Base-by-base conservation (phyloP, 2,329 filamentous ascomycete species). In the Penicillium sp. region DNA sequence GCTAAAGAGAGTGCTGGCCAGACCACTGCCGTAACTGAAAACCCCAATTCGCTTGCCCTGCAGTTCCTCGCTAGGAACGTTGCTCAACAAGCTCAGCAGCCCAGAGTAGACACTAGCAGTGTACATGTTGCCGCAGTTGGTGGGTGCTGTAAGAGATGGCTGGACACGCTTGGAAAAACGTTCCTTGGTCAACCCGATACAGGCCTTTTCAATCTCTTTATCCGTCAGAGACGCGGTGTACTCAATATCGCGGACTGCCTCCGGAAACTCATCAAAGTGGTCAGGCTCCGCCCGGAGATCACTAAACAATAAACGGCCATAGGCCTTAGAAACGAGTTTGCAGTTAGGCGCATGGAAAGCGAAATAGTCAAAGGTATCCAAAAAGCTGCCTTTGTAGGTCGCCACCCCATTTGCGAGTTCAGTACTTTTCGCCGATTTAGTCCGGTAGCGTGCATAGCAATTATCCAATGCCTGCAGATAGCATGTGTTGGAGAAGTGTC, bases 221-320 rank as follows among this genome's bases (percentile, higher is more conserved):
- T 55, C 26, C 6, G 14, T 21, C 8, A 49, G 7, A 1, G 46
- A 55, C 3, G 22, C 46, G 3, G 49, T 35, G 26, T 49, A 45
- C 21, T 14, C 16, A 14, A 33, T 13, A 13, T 44, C 37, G 7
- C 26, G 14, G 3, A 51, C 49, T 14, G 37, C 22, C 11, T 27
- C 90, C 87, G 74, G 91, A 90, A 49, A 10, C 57, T 85, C 85
- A 83, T 90, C 91, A 81, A 91, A 88, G 35, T 90, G 90, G 79
- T 90, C 88, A 57, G 83, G 85, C 9, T 44, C 35, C 22, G 46
- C 14, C 68, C 91, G 76, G 5, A 89, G 90, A 78, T 87, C 85
- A 71, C 87, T 79, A 75, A 90, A 90, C 53, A 90, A 78, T 47
- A 91, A 79, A 64, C 89, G 87, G 57, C 84, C 89, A 71, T 91